Base-by-base conservation (phyloP, 1,284 basidiomycete species). In the Agroathelia rolfsii region DNA sequence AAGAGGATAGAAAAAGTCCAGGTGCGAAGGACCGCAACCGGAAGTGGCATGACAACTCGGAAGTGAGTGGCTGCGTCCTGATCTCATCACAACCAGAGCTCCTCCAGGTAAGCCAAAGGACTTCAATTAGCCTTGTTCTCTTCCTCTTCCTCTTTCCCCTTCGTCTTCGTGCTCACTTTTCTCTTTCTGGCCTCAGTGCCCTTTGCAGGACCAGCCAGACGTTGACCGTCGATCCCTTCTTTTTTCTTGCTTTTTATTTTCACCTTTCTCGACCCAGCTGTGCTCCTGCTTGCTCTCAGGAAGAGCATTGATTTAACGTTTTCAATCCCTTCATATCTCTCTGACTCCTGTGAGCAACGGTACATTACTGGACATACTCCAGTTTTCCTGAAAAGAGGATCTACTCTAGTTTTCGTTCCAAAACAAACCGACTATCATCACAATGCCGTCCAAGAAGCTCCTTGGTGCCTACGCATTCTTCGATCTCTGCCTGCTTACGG, bases 391-490 rank as follows among this genome's bases (percentile, higher is more conserved):
- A n/a, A n/a, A n/a, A n/a, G n/a, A n/a, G n/a, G n/a, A n/a, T 29
- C 20, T 28, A 7, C 11, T 17, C 7, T 17, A 22, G 25, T n/a
- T 8, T 20, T 16, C 29, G 11, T 10, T 13, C 23, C n/a, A 15
- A n/a, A 7, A n/a, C 32, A 9, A 6, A n/a, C 15, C 32, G 23
- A 16, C 17, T 26, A 11, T 16, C n/a, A 14, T 28, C 28, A 17
- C 26, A 27, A 85, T 84, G 83, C 66, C 77, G 49, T 81, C 82
- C 41, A 75, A 64, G 52, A 69, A 58, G 45, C 62, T 88, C 37
- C 68, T 80, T 59, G 69, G 64, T 36, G 62, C 69, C 41, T 89
- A 83, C 78, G 69, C 63, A 27, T 69, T 75, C 54, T 60, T 86
- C 42, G 79, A 79, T 58, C 39, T 79, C 40, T 66, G 64, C 43